Percentiles rank a stretch among this genome's conserved stretches.
phyloP scores from a whole-genome alignment of 2,329 filamentous ascomycete species.

The Leptodontidium sp. region DNA sequence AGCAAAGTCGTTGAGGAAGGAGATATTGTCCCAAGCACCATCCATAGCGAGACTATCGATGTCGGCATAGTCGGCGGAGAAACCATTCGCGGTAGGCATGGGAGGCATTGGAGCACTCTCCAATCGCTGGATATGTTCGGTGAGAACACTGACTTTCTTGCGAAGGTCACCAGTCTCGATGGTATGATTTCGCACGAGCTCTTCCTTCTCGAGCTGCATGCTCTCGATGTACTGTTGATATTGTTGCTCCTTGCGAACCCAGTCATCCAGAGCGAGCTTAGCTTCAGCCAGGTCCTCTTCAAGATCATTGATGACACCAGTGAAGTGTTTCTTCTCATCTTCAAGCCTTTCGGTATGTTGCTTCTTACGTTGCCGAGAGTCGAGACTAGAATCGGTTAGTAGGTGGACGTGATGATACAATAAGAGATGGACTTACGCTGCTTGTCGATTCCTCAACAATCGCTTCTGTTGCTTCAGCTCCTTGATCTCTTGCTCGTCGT shows the following conservation, averaged over 20 bases:
- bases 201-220: constrained; percentile 87
- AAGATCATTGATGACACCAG: constrained; percentile 76
- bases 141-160: constrained; percentile 88
- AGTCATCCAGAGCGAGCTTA: constrained; percentile 74
- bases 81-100: constrained; percentile 66
- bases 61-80: constrained; percentile 76
- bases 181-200: constrained; percentile 87
- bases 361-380: constrained; percentile 97
- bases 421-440: constrained; percentile 74
- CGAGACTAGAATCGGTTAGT: constrained; percentile 67
- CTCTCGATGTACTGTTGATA: constrained; percentile 78
- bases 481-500: constrained; percentile 92
- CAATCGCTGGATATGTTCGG: constrained; percentile 73
- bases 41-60: constrained; percentile 88
- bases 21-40: constrained; percentile 82
- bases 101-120: constrained; percentile 66
- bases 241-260: constrained; percentile 76
- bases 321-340: constrained; percentile 94
- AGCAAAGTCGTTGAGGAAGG: constrained; percentile 76
- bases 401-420: constrained; percentile 34
- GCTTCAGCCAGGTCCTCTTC: constrained; percentile 79
- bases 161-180: constrained; percentile 90
- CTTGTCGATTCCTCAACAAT: constrained; percentile 91
- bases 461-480: constrained; percentile 99
- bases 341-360: constrained; percentile 96